Conservation (phyloP, 2,329 filamentous ascomycete species). For the Oidium heveae region DNA sequence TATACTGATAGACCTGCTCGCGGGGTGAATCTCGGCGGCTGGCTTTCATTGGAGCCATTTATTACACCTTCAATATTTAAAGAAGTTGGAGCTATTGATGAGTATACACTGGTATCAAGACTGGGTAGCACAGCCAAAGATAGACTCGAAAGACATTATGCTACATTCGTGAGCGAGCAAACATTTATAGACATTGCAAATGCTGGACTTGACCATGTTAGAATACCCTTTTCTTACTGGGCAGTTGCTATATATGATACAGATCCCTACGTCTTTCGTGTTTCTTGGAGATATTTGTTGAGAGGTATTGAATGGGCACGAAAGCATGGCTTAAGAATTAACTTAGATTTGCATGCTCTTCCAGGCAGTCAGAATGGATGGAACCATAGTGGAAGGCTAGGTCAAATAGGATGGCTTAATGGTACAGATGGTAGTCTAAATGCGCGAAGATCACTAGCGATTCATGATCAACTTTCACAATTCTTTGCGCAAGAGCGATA, state of each 20-base stretch:
- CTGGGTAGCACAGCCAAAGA: slow-evolving; percentile 40
- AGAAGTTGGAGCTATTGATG: slow-evolving; percentile 36
- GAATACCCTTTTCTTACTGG: slow-evolving; percentile 92
- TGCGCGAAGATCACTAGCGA: slow-evolving; percentile 54
- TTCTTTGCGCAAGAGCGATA: slow-evolving; percentile 91
- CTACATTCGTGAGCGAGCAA: slow-evolving; percentile 59
- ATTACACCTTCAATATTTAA: slow-evolving; percentile 82
- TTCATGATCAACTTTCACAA: slow-evolving; percentile 62
- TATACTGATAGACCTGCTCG: slow-evolving; percentile 60
- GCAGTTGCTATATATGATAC: slow-evolving; percentile 60
- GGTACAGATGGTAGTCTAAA: slow-evolving; percentile 61
- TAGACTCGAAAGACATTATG: slow-evolving; percentile 74
- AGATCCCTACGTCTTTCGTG: slow-evolving; percentile 67
- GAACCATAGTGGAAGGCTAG: slow-evolving; percentile 80
- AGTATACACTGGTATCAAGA: slow-evolving; percentile 52
- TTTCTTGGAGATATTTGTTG: slow-evolving; percentile 80
- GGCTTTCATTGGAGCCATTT: slow-evolving; percentile 82
- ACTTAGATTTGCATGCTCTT: slow-evolving; percentile 75
- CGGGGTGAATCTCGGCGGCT: slow-evolving; percentile 81
- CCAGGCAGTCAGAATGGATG: slow-evolving; percentile 91
- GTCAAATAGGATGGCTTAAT: slow-evolving; percentile 64
- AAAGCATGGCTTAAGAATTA: slow-evolving; percentile 74
- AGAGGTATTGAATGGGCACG: slow-evolving; percentile 82
- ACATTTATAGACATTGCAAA: slow-evolving; percentile 64
- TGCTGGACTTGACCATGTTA: slow-evolving; percentile 87